Evolutionary conservation across 2,329 filamentous ascomycete species (phyloP), one percentile per base, ranked within the genome.

Genomic region (Pleoardoris graminearum): DNA sequence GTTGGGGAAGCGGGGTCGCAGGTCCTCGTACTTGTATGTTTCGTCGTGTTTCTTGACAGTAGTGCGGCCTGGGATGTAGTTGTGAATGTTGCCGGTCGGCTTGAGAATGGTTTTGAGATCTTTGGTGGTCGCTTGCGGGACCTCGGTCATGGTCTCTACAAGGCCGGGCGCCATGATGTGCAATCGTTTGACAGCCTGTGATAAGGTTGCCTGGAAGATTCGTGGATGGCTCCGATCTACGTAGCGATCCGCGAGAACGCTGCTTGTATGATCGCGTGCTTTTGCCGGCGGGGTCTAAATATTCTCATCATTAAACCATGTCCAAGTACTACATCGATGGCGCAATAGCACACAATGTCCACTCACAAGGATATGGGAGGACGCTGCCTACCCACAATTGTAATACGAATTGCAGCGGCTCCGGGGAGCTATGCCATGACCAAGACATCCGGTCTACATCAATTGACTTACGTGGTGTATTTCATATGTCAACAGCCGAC

Each of bases 1-100:
- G 19, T 82, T 73, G 3, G 82, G 81, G 56, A 84, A 84, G 7
- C 66, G 73, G 16, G 81, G 80, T 7, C 76, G 73, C 7, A 85
- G 74, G 46, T 83, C 75, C 29, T 83, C 78, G 54, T 81, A 74
- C 36, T 79, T 73, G 60, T 84, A 83, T 48, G 65, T 63, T 17
- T 76, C 68, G 12, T 77, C 73, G 52, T 82, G 76, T 17, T 73
- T 59, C 55, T 80, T 67, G 27, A 80, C 68, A 21, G 58, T 48
- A 8, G 77, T 79, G 10, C 77, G 75, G 35, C 81, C 81, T 7
- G 81, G 81, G 7, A 75, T 66, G 55, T 81, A 81, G 30, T 68
- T 68, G 46, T 77, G 58, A 23, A 56, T 44, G 30, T 68, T 65
- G 19, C 23, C 42, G 17, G 39, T 50, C 19, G 60, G 27, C 54